Base-by-base conservation (phyloP, 2,329 filamentous ascomycete genomes). In the Westerdykella aurantiaca region DNA sequence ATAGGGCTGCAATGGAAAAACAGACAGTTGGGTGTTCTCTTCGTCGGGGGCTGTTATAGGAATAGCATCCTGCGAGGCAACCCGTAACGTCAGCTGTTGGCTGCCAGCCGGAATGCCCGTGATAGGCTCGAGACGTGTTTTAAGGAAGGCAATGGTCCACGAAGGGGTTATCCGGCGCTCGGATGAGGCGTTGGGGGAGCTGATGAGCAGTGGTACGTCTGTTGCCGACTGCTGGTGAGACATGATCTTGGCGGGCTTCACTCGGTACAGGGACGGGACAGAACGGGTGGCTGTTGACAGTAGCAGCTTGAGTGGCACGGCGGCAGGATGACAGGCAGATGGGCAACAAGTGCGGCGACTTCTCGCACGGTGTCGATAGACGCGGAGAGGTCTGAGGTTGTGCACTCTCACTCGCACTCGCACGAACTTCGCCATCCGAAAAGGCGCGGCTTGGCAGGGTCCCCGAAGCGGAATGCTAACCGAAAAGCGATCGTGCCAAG, bases 141-240 rank as follows among this genome's bases (percentile, higher is more conserved):
- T 95, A 58, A 97, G 78, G 58, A 88, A 83, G 43, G 78, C 76
- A 62, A 98, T 85, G 49, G 84, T 85, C 93, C 93, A 98, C 55
- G 90, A 85, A 12, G 91, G 91, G 21, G 88, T 91, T 66, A 97
- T 82, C 55, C 93, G 87, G 49, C 91, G 86, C 72, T 98, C 93
- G 41, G 88, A 90, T 39, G 83, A 80, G 38, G 85, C 77, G 68
- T 85, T 86, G 48, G 88, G 83, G 41, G 86, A 91, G 48, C 78
- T 78, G 60, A 93, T 80, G 51, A 83, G 76, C 58, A 93, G 76
- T 52, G 86, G 83, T 44, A 93, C 78, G 66, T 93, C 88, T 42
- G 82, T 79, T 72, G 85, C 81, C 38, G 58, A 50, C 41, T 64
- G 69, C 25, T 29, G 25, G 25, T 29, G 25, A 38, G 63, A 60